Base-by-base conservation (phyloP, 208 protist species). In the Trypanosoma lewisi region DNA sequence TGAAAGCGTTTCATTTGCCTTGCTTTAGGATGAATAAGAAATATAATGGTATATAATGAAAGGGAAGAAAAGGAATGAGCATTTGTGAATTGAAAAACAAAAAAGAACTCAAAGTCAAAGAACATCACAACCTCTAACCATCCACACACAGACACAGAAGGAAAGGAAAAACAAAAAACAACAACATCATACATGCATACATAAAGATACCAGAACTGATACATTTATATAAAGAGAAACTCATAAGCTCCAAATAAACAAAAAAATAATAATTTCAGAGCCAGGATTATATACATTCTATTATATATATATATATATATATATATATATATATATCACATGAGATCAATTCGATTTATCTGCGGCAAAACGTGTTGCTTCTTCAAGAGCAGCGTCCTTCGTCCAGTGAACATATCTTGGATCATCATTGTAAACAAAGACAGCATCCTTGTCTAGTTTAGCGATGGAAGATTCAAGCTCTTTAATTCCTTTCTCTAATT, bases 341-440 rank as follows among this genome's bases (percentile, higher is more conserved):
- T 62, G 11, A 56, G 0, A 42, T 71, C 39, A 74, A 47, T 33
- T 30, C 27, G 16, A 16, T 23, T 25, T 12, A 14, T 58, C 23
- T 6, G 57, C 50, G 9, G 59, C 64, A 63, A 64, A 67, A 23
- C 56, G 37, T 69, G 70, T 44, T 19, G 89, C 86, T 33, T 91
- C 89, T 39, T 93, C 75, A 50, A 91, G 34, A 28, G 89, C 89
- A 11, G 81, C 78, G 54, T 79, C 80, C 48, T 92, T 96, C 2
- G 81, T 73, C 79, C 82, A 87, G 51, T 91, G 75, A 12, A 74
- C 83, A 63, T 78, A 82, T 9, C 82, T 80, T 23, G 85, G 86
- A 50, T 93, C 84, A 63, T 95, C 89, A 27, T 84, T 82, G 76
- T 96, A 97, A 37, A 97, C 67, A 61, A 93, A 93, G 9, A 97